Evolutionary conservation across 768 basidiomycete genomes (phyloP), one percentile per base, ranked within the genome.

Genomic region (Tephrocybe sp.): DNA sequence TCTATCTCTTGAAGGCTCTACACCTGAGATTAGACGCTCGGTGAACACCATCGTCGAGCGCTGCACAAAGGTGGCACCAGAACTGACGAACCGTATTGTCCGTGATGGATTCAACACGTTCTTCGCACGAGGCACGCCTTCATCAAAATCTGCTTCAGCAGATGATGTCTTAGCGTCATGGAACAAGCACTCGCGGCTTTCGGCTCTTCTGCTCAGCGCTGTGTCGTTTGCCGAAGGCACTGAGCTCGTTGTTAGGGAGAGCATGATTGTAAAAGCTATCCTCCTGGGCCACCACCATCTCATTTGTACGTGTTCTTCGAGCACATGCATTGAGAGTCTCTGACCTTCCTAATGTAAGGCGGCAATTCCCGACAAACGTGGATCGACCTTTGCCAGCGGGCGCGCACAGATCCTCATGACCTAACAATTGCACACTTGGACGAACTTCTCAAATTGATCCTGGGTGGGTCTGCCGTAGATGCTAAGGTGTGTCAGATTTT

Each of bases 311-410:
- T 75, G 48, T 15, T 36, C 23, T 41, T 25, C 12, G 12, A 8
- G 4, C 7, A 43, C 25, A 23, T 6, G 21, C 26, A 28, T 1
- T 4, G 11, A 30, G 28, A 7, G 10, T 8, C 38, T 3, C 14
- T 49, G 11, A 43, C 38, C 3, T 12, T 21, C 38, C 9, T 2
- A 1, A 6, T 30, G 14, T 4, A 49, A 81, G 81, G 74, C 55
- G 76, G 72, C 18, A 66, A 72, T 14, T 75, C 78, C 8, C 77
- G 82, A 15, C 84, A 82, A 57, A 77, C 77, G 1, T 97, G 93
- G 93, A 88, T 95, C 52, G 89, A 92, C 49, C 56, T 90, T 4
- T 90, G 88, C 49, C 90, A 90, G 58, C 79, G 77, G 51, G 84
- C 87, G 0, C 64, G 72, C 1, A 62, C 78, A 3, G 90, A 96